phyloP scores from a whole-genome alignment of 352 stramenopile species.

The Globisporangium spinosum region DNA sequence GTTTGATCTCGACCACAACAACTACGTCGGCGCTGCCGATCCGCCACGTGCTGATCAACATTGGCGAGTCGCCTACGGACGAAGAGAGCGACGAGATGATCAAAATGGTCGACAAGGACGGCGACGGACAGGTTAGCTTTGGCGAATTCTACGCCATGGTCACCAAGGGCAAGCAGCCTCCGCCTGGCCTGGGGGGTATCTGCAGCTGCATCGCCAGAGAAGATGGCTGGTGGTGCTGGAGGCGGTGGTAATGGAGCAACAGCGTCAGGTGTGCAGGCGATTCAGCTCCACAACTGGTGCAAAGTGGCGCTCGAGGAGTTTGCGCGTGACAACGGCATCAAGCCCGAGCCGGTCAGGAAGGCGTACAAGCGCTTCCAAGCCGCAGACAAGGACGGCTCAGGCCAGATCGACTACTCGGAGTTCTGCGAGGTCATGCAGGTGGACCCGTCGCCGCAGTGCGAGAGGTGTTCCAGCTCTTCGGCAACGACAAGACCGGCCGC shows the following conservation, averaged over 20 bases:
- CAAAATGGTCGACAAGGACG: conserved; percentile 94
- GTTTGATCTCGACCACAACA: conserved; percentile 96
- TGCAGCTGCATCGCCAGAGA: conserved; percentile 27
- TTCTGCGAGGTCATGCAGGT: conserved; percentile 96
- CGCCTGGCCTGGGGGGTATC: conserved; percentile 71
- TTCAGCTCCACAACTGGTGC: conserved; percentile 92
- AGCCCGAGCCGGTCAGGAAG: conserved; percentile 95
- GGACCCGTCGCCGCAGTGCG: conserved; percentile 87
- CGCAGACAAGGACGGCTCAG: conserved; percentile 92
- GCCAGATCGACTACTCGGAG: conserved; percentile 95
- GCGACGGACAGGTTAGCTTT: conserved; percentile 93
- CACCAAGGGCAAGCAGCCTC: conserved; percentile 90
- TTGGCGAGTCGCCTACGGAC: conserved; percentile 92
- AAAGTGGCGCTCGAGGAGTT: conserved; percentile 92
- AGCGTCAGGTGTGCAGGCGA: conserved; percentile 55
- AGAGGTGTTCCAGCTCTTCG: conserved; percentile 94
- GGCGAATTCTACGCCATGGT: conserved; percentile 96
- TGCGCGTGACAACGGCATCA: conserved; percentile 93
- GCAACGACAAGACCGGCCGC: conserved; percentile 90
- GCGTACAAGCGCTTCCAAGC: conserved; percentile 95
- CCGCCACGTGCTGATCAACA: conserved; percentile 94
- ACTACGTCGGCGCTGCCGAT: conserved; percentile 94
- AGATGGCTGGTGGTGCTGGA: conserved; percentile 26
- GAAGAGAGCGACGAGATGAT: conserved; percentile 97
- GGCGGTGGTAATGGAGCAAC: conserved; percentile 12